These are phyloP conservation scores for Maudiozyma saulgeensis DNA, from an alignment of 805 yeast species.

Conservation along the genomic window DNA sequence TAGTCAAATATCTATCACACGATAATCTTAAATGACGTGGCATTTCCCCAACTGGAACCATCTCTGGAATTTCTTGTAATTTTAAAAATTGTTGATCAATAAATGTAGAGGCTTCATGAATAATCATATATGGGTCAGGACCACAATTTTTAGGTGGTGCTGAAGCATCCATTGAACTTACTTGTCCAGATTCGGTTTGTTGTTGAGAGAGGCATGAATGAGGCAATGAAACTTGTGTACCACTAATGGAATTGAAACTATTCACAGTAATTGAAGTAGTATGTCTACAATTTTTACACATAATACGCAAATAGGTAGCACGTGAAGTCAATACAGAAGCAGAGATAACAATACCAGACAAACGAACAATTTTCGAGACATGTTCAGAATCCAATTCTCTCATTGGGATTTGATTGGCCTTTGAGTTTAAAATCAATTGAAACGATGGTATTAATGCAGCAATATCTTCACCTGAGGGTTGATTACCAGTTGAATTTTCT, in stretches of 20 bases:
- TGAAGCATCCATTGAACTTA: slow-evolving; percentile 4
- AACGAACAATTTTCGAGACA: slow-evolving; percentile 79
- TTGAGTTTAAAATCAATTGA: slow-evolving; percentile 69
- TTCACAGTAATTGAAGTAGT: slow-evolving; percentile 47
- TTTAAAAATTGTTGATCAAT: slow-evolving; percentile 92
- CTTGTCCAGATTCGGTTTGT: slow-evolving; percentile 6
- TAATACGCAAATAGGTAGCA: slow-evolving; percentile 72
- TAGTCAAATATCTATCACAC: slow-evolving; percentile 82
- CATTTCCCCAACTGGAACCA: slow-evolving; percentile 98
- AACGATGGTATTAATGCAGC: slow-evolving; percentile 51
- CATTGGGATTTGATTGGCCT: slow-evolving; percentile 61
- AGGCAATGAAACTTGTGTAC: slow-evolving; percentile 25
- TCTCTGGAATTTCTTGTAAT: slow-evolving; percentile 94
- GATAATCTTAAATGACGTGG: slow-evolving; percentile 86
- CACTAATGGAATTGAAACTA: slow-evolving; percentile 28
- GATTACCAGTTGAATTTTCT: slow-evolving; percentile 5
- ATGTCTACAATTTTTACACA: slow-evolving; percentile 84
- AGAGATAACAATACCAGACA: slow-evolving; percentile 88
- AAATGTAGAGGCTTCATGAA: slow-evolving; percentile 88
- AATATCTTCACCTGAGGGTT: not conserved
- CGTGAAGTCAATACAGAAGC: slow-evolving; percentile 83
- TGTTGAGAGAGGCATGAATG: slow-evolving; percentile 26
- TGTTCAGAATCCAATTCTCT: slow-evolving; percentile 80
- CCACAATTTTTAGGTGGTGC: slow-evolving; percentile 48
- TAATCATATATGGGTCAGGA: slow-evolving; percentile 83